A percentile compares a stretch with the other conserved stretches of the same genome.
Conservation (phyloP, 2,329 filamentous ascomycete species). For the Cucurbitaria berberidis region DNA sequence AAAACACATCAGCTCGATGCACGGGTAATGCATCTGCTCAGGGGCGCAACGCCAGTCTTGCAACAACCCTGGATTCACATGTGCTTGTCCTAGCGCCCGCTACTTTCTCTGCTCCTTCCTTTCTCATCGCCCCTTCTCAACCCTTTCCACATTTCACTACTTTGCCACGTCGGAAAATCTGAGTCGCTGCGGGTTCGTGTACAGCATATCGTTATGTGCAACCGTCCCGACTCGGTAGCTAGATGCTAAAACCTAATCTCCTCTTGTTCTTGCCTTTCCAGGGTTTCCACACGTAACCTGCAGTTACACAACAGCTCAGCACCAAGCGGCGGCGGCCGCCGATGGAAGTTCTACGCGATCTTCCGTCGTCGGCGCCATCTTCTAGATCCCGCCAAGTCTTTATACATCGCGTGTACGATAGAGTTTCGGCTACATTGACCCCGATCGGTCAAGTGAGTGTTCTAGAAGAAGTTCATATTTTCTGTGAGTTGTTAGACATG, state of each 20-base stretch:
- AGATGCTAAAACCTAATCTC: background rate
- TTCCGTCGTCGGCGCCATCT: background rate
- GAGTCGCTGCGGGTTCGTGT: background rate
- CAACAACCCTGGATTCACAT: background rate
- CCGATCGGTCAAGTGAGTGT: slow-evolving; percentile 9
- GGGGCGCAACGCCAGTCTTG: slow-evolving; percentile 1
- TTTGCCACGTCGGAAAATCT: background rate
- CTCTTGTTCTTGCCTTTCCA: slow-evolving; percentile 3
- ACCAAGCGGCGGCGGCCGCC: slow-evolving; percentile 3
- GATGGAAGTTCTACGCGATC: slow-evolving; percentile 1
- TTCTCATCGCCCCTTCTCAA: background rate
- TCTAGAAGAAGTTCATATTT: slow-evolving; percentile 21
- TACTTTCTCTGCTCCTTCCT: background rate
- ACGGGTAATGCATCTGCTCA: background rate
- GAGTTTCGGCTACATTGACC: slow-evolving; percentile 5
- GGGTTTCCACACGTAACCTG: slow-evolving; percentile 1
- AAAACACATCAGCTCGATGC: background rate
- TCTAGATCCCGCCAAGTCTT: background rate
- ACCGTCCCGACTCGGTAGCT: slow-evolving; percentile 1
- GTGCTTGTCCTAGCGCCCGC: slow-evolving; percentile 1
- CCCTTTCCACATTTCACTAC: background rate
- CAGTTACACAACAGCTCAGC: slow-evolving; percentile 10
- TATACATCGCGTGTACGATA: background rate
- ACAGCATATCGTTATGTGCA: slow-evolving; percentile 4
- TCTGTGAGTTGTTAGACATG: slow-evolving; percentile 7